Evolutionary conservation across 495 filamentous ascomycete genomes (phyloP), one percentile per base, ranked within the genome.

Genomic region (Thermochaetoides thermophila): DNA sequence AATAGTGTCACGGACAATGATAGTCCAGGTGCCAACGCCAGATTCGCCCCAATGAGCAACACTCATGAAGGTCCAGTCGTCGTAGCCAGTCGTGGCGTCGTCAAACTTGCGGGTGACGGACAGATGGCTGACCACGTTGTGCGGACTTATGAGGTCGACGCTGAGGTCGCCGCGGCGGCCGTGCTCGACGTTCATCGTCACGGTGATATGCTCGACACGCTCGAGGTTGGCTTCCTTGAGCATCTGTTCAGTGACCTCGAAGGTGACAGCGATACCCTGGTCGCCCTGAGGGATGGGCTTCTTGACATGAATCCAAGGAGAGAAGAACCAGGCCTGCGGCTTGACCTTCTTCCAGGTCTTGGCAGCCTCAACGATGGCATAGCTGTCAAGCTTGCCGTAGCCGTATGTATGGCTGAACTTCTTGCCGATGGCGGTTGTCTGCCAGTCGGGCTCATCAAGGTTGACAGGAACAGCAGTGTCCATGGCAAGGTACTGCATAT

Each of bases 61-160:
- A 37, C 74, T 84, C 89, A 96, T 96, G 43, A 97, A 97, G 1
- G 89, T 94, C 89, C 89, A 97, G 59, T 97, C 84, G 23, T 74
- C 63, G 48, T 96, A 97, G n/a, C 89, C 89, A 24, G 53, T 54
- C 1, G 54, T 45, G 25, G 61, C 66, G 0, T 63, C 58, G 50
- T 97, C 89, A 15, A 61, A 45, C 17, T 59, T 61, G 34, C 89
- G 74, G 1, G 73, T 61, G 12, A 76, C 77, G 29, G 85, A 79
- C 22, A 97, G 71, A 44, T 94, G 77, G 52, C 81, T 91, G 35
- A 87, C 59, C 25, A 95, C 52, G 14, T 82, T 81, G 31, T 72
- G 63, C 0, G 89, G 89, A 37, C 82, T 89, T 45, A 83, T 76
- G 21, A 97, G 57, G 49, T 97, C 89, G 32, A 95, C 89, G 48